These are phyloP conservation scores for Chlamydomonas asymmetrica DNA, from an alignment of 139 green algal genomes.

Conservation along the genomic window DNA sequence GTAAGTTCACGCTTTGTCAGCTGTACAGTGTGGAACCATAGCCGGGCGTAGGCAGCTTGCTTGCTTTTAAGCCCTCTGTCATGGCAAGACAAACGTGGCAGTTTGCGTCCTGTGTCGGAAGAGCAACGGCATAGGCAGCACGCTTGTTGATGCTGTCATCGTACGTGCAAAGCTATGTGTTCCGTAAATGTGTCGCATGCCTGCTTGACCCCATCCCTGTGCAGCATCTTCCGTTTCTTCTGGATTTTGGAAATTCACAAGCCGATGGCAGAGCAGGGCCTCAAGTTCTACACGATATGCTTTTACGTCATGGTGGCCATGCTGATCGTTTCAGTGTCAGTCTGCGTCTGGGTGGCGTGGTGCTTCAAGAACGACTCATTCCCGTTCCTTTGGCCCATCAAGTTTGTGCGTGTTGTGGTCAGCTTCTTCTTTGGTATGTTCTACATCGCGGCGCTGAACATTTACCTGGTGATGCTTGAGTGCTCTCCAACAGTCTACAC, in stretches of 20 bases:
- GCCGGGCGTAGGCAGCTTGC: too few relatives aligned
- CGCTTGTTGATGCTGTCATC: too few relatives aligned
- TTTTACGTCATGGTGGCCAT: constrained; percentile 52
- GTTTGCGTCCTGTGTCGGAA: too few relatives aligned
- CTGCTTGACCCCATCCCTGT: background rate
- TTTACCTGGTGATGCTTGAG: constrained; percentile 44
- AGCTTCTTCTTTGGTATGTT: constrained; percentile 54
- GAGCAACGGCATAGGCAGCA: too few relatives aligned
- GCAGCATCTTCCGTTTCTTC: constrained; percentile 47
- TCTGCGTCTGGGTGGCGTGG: constrained; percentile 57
- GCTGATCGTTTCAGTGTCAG: constrained; percentile 35
- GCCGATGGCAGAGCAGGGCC: constrained; percentile 29
- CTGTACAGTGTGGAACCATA: too few relatives aligned
- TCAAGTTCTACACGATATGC: constrained; percentile 44
- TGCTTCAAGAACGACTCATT: constrained; percentile 58
- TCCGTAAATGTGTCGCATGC: background rate
- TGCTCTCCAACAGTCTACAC: constrained; percentile 21
- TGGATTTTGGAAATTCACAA: constrained; percentile 46
- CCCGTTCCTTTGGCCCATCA: constrained; percentile 59
- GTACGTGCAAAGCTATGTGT: too few relatives aligned
- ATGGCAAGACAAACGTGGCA: too few relatives aligned
- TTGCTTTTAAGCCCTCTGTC: too few relatives aligned
- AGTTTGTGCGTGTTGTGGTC: constrained; percentile 54
- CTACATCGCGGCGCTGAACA: constrained; percentile 54
- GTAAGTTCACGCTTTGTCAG: constrained; percentile 24